Percentiles rank a stretch among this genome's conserved stretches.
phyloP scores from a whole-genome alignment of 1,139 yeast species.

The Keqinozyma sinolaborantium region DNA sequence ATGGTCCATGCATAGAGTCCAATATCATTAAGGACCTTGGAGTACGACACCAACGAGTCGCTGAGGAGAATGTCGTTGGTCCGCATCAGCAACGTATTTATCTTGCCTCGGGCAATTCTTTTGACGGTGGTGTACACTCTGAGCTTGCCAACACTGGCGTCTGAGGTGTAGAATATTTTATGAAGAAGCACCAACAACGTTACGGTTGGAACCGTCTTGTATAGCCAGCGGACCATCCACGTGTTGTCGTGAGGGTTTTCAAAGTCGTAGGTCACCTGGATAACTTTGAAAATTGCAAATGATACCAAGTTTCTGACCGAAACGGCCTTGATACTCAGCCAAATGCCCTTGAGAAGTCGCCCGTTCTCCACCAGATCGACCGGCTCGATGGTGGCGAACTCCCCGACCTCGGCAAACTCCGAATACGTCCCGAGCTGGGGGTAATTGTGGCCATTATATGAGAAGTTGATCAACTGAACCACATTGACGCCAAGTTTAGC shows the following conservation, averaged over 20 bases:
- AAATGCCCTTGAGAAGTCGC: slow-evolving; percentile 31
- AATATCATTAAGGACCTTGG: slow-evolving; percentile 71
- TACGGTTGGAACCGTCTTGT: slow-evolving; percentile 16
- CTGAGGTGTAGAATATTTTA: slow-evolving; percentile 14
- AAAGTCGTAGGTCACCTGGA: slow-evolving; percentile 13
- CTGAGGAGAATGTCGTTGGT: slow-evolving; percentile 78
- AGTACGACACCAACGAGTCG: slow-evolving; percentile 77
- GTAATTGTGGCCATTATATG: slow-evolving; percentile 39
- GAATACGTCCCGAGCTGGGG: slow-evolving; percentile 18
- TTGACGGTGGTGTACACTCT: slow-evolving; percentile 46
- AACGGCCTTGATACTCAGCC: slow-evolving; percentile 20
- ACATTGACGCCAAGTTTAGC: slow-evolving; percentile 26
- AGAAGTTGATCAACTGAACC: slow-evolving; percentile 32
- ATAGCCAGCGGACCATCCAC: slow-evolving; percentile 8
- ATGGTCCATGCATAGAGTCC: slow-evolving; percentile 41
- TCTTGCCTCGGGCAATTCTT: slow-evolving; percentile 53
- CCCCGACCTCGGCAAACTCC: slow-evolving; percentile 23
- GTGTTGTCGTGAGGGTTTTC: slow-evolving; percentile 9
- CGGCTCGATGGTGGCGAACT: slow-evolving; percentile 25
- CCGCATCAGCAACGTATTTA: slow-evolving; percentile 53
- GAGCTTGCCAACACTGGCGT: slow-evolving; percentile 32
- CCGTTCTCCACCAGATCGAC: slow-evolving; percentile 32
- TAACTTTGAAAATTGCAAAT: slow-evolving; percentile 17
- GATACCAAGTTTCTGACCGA: slow-evolving; percentile 18
- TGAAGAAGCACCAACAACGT: slow-evolving; percentile 15